Conservation (phyloP, 2,329 filamentous ascomycete species). For the Tolypocladium ophioglossoides region DNA sequence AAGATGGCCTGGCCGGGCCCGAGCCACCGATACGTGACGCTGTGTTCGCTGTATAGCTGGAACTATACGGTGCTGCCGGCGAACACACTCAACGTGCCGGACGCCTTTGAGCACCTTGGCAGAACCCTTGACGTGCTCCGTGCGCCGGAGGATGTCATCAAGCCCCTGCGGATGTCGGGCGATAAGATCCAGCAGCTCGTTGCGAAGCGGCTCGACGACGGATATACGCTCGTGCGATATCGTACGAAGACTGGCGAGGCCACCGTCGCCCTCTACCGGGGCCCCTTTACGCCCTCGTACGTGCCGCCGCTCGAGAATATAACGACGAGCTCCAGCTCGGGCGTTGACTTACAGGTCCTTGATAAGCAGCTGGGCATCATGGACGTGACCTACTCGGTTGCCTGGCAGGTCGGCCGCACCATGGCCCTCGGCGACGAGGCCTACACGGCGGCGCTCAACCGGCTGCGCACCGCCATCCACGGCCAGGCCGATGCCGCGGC, state of each 20-base stretch:
- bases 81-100: slow-evolving; percentile 19
- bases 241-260: slow-evolving; percentile 27
- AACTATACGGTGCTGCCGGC: slow-evolving; percentile 25
- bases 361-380: slow-evolving; percentile 27
- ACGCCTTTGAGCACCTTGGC: slow-evolving; percentile 18
- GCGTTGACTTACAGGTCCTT: slow-evolving; percentile 26
- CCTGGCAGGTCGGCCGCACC: slow-evolving; percentile 31
- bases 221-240: slow-evolving; percentile 26
- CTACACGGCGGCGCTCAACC: slow-evolving; percentile 14
- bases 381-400: slow-evolving; percentile 31
- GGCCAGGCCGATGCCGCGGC: not conserved
- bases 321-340: slow-evolving; percentile 18
- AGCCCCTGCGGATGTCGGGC: not conserved
- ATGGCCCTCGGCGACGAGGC: slow-evolving; percentile 23
- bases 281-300: slow-evolving; percentile 23
- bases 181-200: slow-evolving; percentile 1
- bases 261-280: slow-evolving; percentile 24
- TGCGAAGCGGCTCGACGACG: slow-evolving; percentile 18
- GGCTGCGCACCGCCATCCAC: not conserved
- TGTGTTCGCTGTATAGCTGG: slow-evolving; percentile 30
- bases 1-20: slow-evolving; percentile 11
- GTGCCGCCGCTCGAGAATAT: slow-evolving; percentile 5
- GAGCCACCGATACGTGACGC: slow-evolving; percentile 12
- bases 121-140: slow-evolving; percentile 5
- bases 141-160: slow-evolving; percentile 1